Evolutionary conservation across 768 basidiomycete species (phyloP).

Genomic region (Albatrellus ellisii): DNA sequence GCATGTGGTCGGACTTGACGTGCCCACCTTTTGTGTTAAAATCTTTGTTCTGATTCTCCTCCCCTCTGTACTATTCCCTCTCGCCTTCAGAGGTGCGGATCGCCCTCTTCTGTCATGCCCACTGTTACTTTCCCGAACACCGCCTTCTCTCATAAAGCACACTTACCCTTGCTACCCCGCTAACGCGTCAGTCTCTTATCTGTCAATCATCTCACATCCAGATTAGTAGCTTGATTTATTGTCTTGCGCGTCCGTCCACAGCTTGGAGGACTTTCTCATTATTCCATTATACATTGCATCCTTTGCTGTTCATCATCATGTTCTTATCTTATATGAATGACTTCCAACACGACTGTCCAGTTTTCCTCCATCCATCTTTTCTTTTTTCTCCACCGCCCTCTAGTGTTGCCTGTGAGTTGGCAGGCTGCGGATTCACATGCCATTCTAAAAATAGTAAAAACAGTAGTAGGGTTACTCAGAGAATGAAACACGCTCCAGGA

Average conservation of each 20-base stretch:
- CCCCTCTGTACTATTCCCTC: constrained; percentile 5
- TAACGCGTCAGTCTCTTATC: constrained; percentile 16
- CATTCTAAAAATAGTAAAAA: no score
- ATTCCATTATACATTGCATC: constrained; percentile 15
- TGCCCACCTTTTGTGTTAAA: constrained; percentile 3
- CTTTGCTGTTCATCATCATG: constrained; percentile 15
- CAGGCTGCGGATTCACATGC: not conserved
- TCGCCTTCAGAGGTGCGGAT: not conserved
- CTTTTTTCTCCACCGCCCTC: constrained; percentile 2
- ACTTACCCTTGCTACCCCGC: constrained; percentile 6
- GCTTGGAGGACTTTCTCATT: constrained; percentile 16
- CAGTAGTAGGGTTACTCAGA: no score
- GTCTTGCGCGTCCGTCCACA: constrained; percentile 15
- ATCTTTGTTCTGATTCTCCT: constrained; percentile 11
- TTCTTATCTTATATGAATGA: constrained; percentile 22
- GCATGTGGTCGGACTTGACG: constrained; percentile 7
- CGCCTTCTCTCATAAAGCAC: constrained; percentile 10
- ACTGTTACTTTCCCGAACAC: constrained; percentile 9
- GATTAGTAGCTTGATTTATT: constrained; percentile 23
- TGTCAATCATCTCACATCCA: constrained; percentile 19
- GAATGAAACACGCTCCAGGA: no score
- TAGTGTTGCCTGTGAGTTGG: not conserved
- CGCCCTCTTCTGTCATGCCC: constrained; percentile 4
- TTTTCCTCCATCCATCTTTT: not conserved
- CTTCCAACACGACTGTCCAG: constrained; percentile 1